Conservation (phyloP, 2,329 filamentous ascomycete genomes). For the Colletotrichum tamarilloi region DNA sequence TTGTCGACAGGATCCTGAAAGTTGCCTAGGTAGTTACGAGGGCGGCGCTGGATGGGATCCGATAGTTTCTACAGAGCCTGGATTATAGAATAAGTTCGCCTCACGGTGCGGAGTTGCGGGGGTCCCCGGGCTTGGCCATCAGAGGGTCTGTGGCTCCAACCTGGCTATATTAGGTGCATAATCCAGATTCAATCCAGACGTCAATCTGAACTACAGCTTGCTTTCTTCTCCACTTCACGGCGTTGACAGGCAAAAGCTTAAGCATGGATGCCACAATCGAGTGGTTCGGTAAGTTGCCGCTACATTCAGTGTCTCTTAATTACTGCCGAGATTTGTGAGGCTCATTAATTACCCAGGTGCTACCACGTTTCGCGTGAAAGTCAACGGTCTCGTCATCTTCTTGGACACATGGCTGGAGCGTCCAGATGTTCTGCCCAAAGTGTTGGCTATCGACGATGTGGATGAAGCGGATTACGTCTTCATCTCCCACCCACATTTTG, state of each 20-base stretch:
- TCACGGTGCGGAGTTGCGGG: too few species aligned
- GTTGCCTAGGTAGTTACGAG: too few species aligned
- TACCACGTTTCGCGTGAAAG: slow-evolving; percentile 5
- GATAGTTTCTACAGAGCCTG: too few species aligned
- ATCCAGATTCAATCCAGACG: too few species aligned
- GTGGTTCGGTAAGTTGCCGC: not conserved
- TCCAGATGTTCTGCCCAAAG: not conserved
- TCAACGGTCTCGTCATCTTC: slow-evolving; percentile 4
- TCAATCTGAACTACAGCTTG: too few species aligned
- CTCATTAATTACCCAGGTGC: not conserved
- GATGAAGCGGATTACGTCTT: slow-evolving; percentile 40
- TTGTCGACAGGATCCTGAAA: too few species aligned
- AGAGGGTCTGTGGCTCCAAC: too few species aligned
- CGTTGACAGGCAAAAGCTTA: not conserved
- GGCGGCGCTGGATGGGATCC: too few species aligned
- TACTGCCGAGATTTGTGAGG: not conserved
- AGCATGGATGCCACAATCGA: not conserved
- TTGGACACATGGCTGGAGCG: slow-evolving; percentile 13
- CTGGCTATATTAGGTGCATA: too few species aligned
- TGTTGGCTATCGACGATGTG: slow-evolving; percentile 37
- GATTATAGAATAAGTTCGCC: too few species aligned
- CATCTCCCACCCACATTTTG: slow-evolving; percentile 42
- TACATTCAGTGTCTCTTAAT: not conserved
- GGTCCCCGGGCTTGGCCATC: too few species aligned
- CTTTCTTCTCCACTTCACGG: not conserved